These are phyloP conservation scores for Euptelea pleiosperma DNA, from an alignment of 164 flowering plant genomes.

Conservation along the genomic window DNA sequence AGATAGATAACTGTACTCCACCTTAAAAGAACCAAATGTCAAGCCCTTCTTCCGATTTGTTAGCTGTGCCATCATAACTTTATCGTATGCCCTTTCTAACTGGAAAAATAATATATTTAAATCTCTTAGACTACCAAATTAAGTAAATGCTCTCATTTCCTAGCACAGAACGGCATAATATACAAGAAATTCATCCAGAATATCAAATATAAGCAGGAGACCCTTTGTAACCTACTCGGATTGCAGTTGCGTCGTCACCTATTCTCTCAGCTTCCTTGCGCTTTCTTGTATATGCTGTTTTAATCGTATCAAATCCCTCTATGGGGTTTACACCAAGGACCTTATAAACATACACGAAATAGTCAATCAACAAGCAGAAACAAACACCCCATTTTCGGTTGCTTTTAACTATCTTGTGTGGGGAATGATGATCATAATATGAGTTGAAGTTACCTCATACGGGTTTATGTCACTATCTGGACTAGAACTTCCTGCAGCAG, in stretches of 20 bases:
- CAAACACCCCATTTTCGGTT: not conserved
- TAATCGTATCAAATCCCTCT: conserved; percentile 77
- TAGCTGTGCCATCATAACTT: conserved; percentile 84
- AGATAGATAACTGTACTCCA: conserved; percentile 17
- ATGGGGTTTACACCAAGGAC: conserved; percentile 81
- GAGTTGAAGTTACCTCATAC: conserved; percentile 53
- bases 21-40: conserved; percentile 84
- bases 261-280: conserved; percentile 79
- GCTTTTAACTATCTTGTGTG: not conserved
- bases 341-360: conserved; percentile 26
- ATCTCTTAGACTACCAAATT: not conserved
- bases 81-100: conserved; percentile 95
- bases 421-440: not conserved
- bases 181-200: not conserved
- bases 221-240: conserved; percentile 42
- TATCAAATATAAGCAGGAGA: not conserved
- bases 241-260: conserved; percentile 73
- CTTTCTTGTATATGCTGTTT: conserved; percentile 61
- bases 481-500: conserved; percentile 75
- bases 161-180: too few species aligned
- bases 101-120: conserved; percentile 24
- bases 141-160: not conserved
- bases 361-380: conserved; percentile 1
- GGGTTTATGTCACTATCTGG: conserved; percentile 63
- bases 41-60: conserved; percentile 78